These are phyloP conservation scores for Helicocarpus griseus DNA, from an alignment of 2,329 filamentous ascomycete species.

Conservation along the genomic window DNA sequence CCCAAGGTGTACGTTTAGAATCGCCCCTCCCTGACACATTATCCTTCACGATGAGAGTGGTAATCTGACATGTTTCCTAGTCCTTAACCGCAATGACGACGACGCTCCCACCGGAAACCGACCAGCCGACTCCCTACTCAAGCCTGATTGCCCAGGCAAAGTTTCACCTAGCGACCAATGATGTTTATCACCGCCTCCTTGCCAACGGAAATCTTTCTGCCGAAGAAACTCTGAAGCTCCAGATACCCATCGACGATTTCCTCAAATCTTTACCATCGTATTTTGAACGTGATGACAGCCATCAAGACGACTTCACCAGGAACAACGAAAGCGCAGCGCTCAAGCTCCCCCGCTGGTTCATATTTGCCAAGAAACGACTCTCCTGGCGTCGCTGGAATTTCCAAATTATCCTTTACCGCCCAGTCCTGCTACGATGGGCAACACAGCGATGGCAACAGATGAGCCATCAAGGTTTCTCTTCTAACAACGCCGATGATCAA, in stretches of 20 bases:
- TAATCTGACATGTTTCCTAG: background rate
- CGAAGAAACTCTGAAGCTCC: constrained; percentile 31
- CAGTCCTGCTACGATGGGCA: constrained; percentile 33
- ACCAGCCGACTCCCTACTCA: constrained; percentile 34
- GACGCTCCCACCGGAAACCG: constrained; percentile 26
- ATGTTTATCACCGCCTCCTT: constrained; percentile 36
- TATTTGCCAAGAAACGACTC: constrained; percentile 12
- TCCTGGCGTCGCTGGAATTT: constrained; percentile 37
- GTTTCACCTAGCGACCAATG: constrained; percentile 36
- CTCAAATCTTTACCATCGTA: constrained; percentile 32
- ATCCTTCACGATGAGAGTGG: background rate
- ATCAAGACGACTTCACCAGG: constrained; percentile 29
- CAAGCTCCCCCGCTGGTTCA: constrained; percentile 5
- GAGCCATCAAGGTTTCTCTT: background rate
- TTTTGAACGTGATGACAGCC: constrained; percentile 24
- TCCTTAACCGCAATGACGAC: constrained; percentile 26
- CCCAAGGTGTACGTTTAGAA: constrained; percentile 31
- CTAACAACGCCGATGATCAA: background rate
- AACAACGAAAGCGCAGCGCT: constrained; percentile 14
- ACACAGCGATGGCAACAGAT: constrained; percentile 22
- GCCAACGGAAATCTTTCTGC: constrained; percentile 33
- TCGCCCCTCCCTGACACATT: background rate
- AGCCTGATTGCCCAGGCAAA: constrained; percentile 33
- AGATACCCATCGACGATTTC: constrained; percentile 36
- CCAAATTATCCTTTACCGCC: constrained; percentile 35